Percentiles rank a stretch among this genome's conserved stretches.
Conservation (phyloP, 768 basidiomycete species). For the Suillus americanus region DNA sequence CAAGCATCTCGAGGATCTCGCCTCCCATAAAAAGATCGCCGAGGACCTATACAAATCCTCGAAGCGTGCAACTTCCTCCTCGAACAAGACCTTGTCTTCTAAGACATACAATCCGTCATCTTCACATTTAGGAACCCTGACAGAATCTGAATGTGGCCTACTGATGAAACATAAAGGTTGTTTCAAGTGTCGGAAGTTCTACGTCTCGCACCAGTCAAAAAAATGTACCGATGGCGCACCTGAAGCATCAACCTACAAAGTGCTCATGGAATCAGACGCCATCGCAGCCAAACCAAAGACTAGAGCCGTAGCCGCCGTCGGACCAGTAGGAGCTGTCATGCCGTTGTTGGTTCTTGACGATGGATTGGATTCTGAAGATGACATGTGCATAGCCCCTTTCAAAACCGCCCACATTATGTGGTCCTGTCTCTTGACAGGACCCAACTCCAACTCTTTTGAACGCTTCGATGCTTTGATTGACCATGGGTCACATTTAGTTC, state of each 20-base stretch:
- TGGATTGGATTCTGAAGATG: not conserved
- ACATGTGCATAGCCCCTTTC: not conserved
- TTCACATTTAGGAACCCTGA: not conserved
- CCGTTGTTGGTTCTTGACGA: too few relatives aligned
- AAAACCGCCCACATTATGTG: not conserved
- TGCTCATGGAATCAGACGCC: too few relatives aligned
- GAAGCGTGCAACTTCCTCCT: too few relatives aligned
- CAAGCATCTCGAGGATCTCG: not conserved
- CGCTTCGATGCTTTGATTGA: not conserved
- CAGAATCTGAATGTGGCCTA: not conserved
- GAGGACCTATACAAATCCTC: not conserved
- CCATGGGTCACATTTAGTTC: not conserved
- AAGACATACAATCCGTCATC: not conserved
- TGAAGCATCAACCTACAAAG: too few relatives aligned
- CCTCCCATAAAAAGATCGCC: not conserved
- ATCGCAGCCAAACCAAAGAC: too few relatives aligned
- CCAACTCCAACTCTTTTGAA: not conserved
- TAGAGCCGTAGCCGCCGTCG: too few relatives aligned
- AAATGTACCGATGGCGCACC: too few relatives aligned
- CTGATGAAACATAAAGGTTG: too few relatives aligned
- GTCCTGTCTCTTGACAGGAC: not conserved
- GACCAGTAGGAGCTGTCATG: too few relatives aligned
- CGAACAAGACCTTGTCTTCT: accelerated
- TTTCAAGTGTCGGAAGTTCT: too few relatives aligned
- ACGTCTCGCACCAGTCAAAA: too few relatives aligned